phyloP scores from a whole-genome alignment of 2,329 filamentous ascomycete species.

The Gyromitra esculenta region DNA sequence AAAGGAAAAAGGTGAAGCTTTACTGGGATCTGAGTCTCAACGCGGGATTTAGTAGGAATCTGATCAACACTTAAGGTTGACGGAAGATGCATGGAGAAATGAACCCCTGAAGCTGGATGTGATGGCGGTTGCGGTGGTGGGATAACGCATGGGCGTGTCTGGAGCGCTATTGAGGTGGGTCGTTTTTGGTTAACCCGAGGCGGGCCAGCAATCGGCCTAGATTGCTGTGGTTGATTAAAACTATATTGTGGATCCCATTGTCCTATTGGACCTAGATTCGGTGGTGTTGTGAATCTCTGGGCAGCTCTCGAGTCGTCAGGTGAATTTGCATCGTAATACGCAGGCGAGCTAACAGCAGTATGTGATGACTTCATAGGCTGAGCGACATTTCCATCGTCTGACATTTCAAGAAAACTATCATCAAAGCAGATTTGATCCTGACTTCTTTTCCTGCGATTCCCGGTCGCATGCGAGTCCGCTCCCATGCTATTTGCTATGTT shows the following conservation, averaged over 20 bases:
- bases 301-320: slow-evolving; percentile 33
- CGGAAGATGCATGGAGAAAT: slow-evolving; percentile 51
- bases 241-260: slow-evolving; percentile 40
- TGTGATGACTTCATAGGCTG: slow-evolving; percentile 40
- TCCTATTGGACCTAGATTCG: slow-evolving; percentile 23
- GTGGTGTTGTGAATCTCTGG: slow-evolving; percentile 45
- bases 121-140: slow-evolving; percentile 36
- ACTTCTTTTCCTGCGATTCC: slow-evolving; percentile 45
- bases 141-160: slow-evolving; percentile 34
- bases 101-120: slow-evolving; percentile 43
- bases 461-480: slow-evolving; percentile 5
- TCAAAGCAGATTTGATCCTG: slow-evolving; percentile 46
- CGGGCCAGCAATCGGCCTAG: slow-evolving; percentile 39
- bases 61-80: slow-evolving; percentile 51
- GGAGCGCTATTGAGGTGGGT: slow-evolving; percentile 27
- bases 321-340: slow-evolving; percentile 41
- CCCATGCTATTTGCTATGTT: slow-evolving; percentile 16
- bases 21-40: slow-evolving; percentile 95
- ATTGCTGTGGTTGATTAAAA: slow-evolving; percentile 30
- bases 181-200: slow-evolving; percentile 38
- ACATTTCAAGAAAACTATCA: slow-evolving; percentile 41
- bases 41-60: slow-evolving; percentile 75
- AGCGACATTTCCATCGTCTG: slow-evolving; percentile 28
- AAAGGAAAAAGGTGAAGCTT: slow-evolving; percentile 80
- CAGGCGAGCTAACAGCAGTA: slow-evolving; percentile 39